phyloP scores from a whole-genome alignment of 2,329 filamentous ascomycete genomes.

The Claviceps fusiformis region DNA sequence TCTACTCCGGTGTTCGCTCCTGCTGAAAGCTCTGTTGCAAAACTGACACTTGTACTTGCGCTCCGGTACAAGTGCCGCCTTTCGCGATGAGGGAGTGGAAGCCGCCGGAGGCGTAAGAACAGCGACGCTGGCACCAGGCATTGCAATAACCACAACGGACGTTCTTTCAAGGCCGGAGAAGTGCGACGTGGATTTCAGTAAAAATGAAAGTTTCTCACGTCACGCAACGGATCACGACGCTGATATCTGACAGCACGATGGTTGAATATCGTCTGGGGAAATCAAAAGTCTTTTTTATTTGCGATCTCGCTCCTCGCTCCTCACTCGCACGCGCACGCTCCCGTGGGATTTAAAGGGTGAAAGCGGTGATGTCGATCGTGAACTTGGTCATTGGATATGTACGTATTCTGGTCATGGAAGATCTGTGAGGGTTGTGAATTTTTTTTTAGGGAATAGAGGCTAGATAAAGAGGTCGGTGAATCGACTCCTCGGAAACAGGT shows the following conservation, averaged over 20 bases:
- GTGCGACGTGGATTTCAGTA: constrained; percentile 12
- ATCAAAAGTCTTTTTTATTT: constrained; percentile 12
- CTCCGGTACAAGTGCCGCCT: constrained; percentile 67
- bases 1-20: constrained; percentile 91
- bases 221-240: constrained; percentile 12
- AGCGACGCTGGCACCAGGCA: constrained; percentile 59
- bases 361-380: constrained; percentile 36
- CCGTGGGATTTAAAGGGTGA: constrained; percentile 61
- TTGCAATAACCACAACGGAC: constrained; percentile 32
- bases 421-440: constrained; percentile 18
- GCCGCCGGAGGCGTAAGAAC: constrained; percentile 48
- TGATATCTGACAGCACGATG: constrained; percentile 33
- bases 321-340: constrained; percentile 51
- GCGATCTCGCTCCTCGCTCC: constrained; percentile 27
- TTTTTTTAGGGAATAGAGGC: constrained; percentile 14
- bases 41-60: constrained; percentile 99
- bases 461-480: constrained; percentile 16
- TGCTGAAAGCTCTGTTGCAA: constrained; percentile 92
- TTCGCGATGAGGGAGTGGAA: constrained; percentile 60
- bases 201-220: constrained; percentile 6
- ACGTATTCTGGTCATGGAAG: constrained; percentile 29
- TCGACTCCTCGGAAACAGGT: constrained; percentile 6
- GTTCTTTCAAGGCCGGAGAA: constrained; percentile 9
- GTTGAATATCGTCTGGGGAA: constrained; percentile 42
- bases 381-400: constrained; percentile 38